Evolutionary conservation across 1,284 basidiomycete genomes (phyloP).

Genomic region (Ceratobasidium sp.): DNA sequence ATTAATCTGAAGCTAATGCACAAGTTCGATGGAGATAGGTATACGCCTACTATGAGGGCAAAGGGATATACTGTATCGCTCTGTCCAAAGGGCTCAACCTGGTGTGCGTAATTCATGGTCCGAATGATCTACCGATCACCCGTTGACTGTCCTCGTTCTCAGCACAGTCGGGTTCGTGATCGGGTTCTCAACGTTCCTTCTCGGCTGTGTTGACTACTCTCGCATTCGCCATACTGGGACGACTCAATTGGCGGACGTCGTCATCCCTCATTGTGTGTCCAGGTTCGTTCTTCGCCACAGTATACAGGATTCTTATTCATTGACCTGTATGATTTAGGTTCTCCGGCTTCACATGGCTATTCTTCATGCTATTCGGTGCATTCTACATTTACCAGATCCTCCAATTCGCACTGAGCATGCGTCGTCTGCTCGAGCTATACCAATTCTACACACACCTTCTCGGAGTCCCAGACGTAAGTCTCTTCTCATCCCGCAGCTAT

Average conservation of each 20-base stretch:
- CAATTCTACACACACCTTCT: slow-evolving; percentile 77
- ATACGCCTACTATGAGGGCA: slow-evolving; percentile 95
- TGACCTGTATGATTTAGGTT: slow-evolving; percentile 63
- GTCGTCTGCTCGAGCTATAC: slow-evolving; percentile 90
- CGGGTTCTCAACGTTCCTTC: slow-evolving; percentile 93
- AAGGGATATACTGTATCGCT: slow-evolving; percentile 94
- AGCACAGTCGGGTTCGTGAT: slow-evolving; percentile 98
- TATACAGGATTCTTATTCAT: slow-evolving; percentile 32
- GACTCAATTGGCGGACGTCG: slow-evolving; percentile 77
- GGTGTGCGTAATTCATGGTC: slow-evolving; percentile 68
- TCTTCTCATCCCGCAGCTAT: neutral
- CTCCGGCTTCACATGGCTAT: slow-evolving; percentile 82
- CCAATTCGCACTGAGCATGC: slow-evolving; percentile 62
- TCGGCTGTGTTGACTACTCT: slow-evolving; percentile 94
- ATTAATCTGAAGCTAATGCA: neutral
- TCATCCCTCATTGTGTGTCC: slow-evolving; percentile 83
- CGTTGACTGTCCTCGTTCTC: slow-evolving; percentile 46
- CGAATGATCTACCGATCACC: neutral
- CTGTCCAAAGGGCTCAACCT: slow-evolving; percentile 88
- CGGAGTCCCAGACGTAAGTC: slow-evolving; percentile 63
- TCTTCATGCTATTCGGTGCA: slow-evolving; percentile 80
- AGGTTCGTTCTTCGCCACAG: slow-evolving; percentile 60
- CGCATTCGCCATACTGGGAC: slow-evolving; percentile 72
- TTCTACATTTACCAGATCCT: slow-evolving; percentile 76
- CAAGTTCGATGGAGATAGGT: slow-evolving; percentile 51